Percentiles rank a stretch among this genome's conserved stretches.
phyloP scores from a whole-genome alignment of 768 basidiomycete genomes.

The Flagelloscypha sp. region DNA sequence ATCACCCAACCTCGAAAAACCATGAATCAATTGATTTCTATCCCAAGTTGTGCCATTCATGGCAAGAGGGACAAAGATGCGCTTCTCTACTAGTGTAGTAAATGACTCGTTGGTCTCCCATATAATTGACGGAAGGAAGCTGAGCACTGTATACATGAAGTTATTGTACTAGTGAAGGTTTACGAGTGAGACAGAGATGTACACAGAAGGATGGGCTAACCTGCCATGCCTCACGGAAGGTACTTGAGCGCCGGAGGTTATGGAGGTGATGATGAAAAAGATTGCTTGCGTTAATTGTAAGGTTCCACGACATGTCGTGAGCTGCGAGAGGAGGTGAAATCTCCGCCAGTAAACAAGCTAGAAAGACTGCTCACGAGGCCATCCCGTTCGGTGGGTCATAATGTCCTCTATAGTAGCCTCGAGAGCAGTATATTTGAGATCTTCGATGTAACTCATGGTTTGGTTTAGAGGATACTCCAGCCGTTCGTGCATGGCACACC shows the following conservation, averaged over 20 bases:
- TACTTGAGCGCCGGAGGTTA: conserved; percentile 15
- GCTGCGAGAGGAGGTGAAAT: too few relatives aligned
- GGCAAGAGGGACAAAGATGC: conserved; percentile 30
- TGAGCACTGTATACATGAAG: conserved; percentile 19
- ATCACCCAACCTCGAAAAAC: conserved; percentile 14
- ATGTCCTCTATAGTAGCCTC: conserved; percentile 18
- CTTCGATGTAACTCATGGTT: too few relatives aligned
- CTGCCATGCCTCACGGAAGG: conserved; percentile 19
- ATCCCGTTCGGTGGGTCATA: conserved; percentile 20
- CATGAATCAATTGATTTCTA: conserved; percentile 19
- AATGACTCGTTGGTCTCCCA: conserved; percentile 22
- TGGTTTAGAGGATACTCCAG: too few relatives aligned
- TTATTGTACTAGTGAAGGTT: conserved; percentile 25
- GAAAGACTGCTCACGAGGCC: conserved; percentile 19
- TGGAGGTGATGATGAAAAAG: too few relatives aligned
- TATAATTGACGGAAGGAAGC: conserved; percentile 16
- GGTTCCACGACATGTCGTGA: too few relatives aligned
- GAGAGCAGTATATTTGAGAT: conserved; percentile 12
- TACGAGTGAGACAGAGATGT: too few relatives aligned
- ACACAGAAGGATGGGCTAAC: too few relatives aligned
- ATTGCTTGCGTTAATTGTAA: too few relatives aligned
- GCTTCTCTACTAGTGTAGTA: conserved; percentile 30
- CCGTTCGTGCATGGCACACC: too few relatives aligned
- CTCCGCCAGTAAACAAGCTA: too few relatives aligned
- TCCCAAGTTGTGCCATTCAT: conserved; percentile 32